These are phyloP conservation scores for Podila epigama DNA, from an alignment of 192 early-diverging fungal genomes.

Conservation along the genomic window DNA sequence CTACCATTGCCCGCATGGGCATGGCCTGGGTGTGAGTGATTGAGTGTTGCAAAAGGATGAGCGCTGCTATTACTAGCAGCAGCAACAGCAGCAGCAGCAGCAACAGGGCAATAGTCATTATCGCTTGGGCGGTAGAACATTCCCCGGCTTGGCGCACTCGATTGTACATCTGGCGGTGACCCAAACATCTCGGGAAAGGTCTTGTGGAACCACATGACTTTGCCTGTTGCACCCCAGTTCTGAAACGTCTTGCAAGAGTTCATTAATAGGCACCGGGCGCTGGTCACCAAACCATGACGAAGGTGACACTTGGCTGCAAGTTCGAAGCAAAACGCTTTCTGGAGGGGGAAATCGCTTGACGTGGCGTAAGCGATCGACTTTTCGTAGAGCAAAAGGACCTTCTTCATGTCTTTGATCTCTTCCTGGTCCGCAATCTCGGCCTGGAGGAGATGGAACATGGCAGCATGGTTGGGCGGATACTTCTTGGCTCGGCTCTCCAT, in stretches of 20 bases:
- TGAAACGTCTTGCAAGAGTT: slow-evolving; percentile 32
- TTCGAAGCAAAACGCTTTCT: slow-evolving; percentile 21
- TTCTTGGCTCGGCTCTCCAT: slow-evolving; percentile 22
- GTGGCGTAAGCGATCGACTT: slow-evolving; percentile 30
- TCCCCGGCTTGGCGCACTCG: slow-evolving; percentile 3
- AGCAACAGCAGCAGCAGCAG: background rate
- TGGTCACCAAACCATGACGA: slow-evolving; percentile 29
- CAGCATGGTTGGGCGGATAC: slow-evolving; percentile 42
- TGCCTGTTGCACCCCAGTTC: slow-evolving; percentile 38
- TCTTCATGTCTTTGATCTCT: slow-evolving; percentile 3
- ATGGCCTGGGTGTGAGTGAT: no score
- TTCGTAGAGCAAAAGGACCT: slow-evolving; percentile 25
- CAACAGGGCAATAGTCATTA: background rate
- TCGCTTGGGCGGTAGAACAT: slow-evolving; percentile 40
- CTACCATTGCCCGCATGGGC: no score
- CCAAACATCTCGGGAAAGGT: slow-evolving; percentile 32
- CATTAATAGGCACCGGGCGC: slow-evolving; percentile 23
- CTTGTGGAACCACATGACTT: slow-evolving; percentile 32
- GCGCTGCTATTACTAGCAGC: no score
- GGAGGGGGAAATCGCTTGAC: slow-evolving; percentile 26
- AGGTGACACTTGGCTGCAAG: slow-evolving; percentile 31
- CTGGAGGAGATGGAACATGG: slow-evolving; percentile 41
- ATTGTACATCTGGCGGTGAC: slow-evolving; percentile 10
- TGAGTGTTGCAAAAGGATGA: no score
- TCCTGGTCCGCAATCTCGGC: slow-evolving; percentile 43